Base-by-base conservation (phyloP, 768 basidiomycete species). In the Cystoderma amianthinum region DNA sequence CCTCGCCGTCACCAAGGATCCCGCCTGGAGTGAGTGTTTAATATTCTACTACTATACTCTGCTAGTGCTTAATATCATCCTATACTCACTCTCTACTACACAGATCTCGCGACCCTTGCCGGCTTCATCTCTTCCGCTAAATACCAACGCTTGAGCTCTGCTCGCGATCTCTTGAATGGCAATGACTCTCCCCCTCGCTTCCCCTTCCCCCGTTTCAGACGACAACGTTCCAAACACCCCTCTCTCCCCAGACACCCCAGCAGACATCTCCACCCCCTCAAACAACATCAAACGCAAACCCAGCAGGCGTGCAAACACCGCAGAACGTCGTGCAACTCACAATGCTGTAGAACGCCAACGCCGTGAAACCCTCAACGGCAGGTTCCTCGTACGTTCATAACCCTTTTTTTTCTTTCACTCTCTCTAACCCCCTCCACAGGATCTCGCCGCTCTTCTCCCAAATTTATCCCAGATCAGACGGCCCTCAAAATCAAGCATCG, bases 341-440 rank as follows among this genome's bases (percentile, higher is more conserved):
- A 99, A 98, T 59, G 95, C 96, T 22, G 91, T 97, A 44, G 96
- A 97, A 68, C 76, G 96, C 38, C 85, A 87, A 56, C 77, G 95
- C 36, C 71, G 95, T 38, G 95, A 98, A 68, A 93, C 87, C 34
- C 68, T 98, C 39, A 99, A 97, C 58, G 79, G 85, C 40, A 77
- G 92, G 44, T 98, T 98, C 70, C 68, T 96, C 52, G 87, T 83
- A 58, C 54, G 83, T 53, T 11, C 4, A 35, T 25, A 32, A 38
- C 18, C 11, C 25, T 10, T 46, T 22, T 34, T 34, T 44, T 15
- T 22, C 32, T 33, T 41, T 32, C 37, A 22, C 11, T 16, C 36
- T 45, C 24, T 22, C 28, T 35, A 35, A 39, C 19, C 16, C 33
- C 22, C 17, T 39, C 22, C 43, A 37, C 54, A 91, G 88, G 89